Evolutionary conservation across 345 rosid species (phyloP), one percentile per base, ranked within the genome.

Genomic region (Salix suchowensis): DNA sequence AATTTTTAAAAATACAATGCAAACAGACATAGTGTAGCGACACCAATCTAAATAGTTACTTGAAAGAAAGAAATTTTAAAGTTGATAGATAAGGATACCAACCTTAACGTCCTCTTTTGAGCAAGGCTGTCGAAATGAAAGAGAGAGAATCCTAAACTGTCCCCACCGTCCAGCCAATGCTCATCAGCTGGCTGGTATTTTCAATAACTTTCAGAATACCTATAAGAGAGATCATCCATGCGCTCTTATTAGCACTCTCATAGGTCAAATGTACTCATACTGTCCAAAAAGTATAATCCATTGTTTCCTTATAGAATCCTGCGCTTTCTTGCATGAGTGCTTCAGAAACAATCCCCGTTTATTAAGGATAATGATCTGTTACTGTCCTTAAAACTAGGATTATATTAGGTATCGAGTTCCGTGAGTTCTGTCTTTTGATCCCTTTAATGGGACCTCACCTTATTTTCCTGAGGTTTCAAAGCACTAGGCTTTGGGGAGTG

Each of bases 401-500:
- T 26, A 16, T 64, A 65, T 50, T 50, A 21, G 54, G 42, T 67
- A 62, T 82, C 74, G 88, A 82, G 83, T 74, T 84, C 74, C 73
- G 83, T 74, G 72, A 78, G 44, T 76, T 79, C 81, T 76, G 83
- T 71, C 79, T 52, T 39, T 65, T 72, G 54, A 8, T 68, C 16
- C 23, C 32, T 74, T 50, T 50, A 14, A 54, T 28, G 60, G 34
- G 71, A 67, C 24, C 37, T 28, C 12, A 65, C 74, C 84, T 67
- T 68, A 71, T 78, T 83, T 66, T 80, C 83, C 30, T 71, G 86
- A 73, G 28, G 75, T 68, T 84, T 86, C 84, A 82, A 79, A 87
- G 85, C 89, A 86, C 87, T 65, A 87, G 86, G 78, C 36, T 71
- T 77, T 67, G 83, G 74, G 40, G 40, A 76, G 71, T 70, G 83